Evolutionary conservation across 345 rosid species (phyloP), one percentile per base, ranked within the genome.

Genomic region (Aquilaria yunnanensis): DNA sequence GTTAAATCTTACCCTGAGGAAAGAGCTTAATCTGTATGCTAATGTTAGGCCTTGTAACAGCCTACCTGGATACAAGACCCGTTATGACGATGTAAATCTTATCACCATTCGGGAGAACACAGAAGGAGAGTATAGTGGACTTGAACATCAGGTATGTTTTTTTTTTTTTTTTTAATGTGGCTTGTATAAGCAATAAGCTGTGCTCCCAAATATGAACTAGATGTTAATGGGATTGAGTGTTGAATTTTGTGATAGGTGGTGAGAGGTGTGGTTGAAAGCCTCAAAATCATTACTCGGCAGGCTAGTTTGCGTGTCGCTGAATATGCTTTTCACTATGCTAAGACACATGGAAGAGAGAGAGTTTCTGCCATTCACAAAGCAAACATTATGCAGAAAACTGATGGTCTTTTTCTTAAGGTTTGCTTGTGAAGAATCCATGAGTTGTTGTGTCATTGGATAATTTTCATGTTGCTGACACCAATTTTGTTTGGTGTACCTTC

Each of bases 291-390:
- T 73, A 91, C 97, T 13, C 93, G 99, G 57, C 91, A 82, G 66
- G 99, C 97, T 47, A 94, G 99, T 77, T 82, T 94, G 77, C 85
- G 99, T 75, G 99, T 94, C 62, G 99, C 99, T 29, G 99, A 95
- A 68, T 95, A 95, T 77, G 97, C 99, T 6, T 95, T 95, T 76
- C 90, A 79, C 68, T 91, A 91, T 83, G 99, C 99, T 6, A 95
- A 91, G 86, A 62, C 84, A 70, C 96, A 95, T 70, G 99, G 96
- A 67, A 78, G 98, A 75, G 87, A 89, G 76, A 81, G 99, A 76
- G 98, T 95, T 47, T 95, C 99, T 43, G 98, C 96, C 0, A 89
- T 95, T 54, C 99, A 95, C 73, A 95, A 95, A 73, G 99, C 98
- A 57, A 95, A 91, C 67, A 92, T 95, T 64, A 95, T 95, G 99